Evolutionary conservation across 2,329 filamentous ascomycete species (phyloP).

Genomic region (Venturiaceae sp.): DNA sequence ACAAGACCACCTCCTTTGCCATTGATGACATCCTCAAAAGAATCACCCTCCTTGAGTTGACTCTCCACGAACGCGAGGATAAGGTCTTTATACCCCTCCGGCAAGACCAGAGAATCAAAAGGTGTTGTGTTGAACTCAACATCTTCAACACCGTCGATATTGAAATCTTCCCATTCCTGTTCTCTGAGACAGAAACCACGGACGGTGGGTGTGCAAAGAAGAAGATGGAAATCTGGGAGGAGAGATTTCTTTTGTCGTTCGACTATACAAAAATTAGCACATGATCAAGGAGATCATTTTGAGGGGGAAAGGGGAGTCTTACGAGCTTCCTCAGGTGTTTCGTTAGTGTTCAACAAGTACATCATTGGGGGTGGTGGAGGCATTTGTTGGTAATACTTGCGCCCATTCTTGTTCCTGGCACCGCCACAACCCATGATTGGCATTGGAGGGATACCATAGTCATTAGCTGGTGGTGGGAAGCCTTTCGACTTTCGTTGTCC

Average conservation of each 20-base stretch:
- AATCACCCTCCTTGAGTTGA: conserved; percentile 22
- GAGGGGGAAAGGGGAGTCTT: not conserved
- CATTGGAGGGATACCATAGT: not conserved
- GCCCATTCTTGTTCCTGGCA: not conserved
- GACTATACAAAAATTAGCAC: not conserved
- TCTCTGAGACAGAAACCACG: conserved; percentile 81
- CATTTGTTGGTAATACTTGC: not conserved
- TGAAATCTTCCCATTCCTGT: conserved; percentile 85
- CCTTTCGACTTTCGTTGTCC: not conserved
- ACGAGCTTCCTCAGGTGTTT: not conserved
- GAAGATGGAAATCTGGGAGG: conserved; percentile 40
- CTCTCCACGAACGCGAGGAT: conserved; percentile 64
- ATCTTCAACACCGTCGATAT: conserved; percentile 66
- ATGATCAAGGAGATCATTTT: conserved; percentile 13
- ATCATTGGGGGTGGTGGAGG: not conserved
- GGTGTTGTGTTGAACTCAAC: conserved; percentile 79
- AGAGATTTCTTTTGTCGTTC: not conserved
- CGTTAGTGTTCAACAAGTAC: not conserved
- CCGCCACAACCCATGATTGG: not conserved
- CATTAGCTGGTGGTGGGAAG: not conserved
- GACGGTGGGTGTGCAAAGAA: conserved; percentile 75
- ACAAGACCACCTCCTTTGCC: conserved; percentile 12
- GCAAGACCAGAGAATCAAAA: conserved; percentile 71
- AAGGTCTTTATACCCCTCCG: conserved; percentile 48
- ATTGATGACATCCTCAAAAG: conserved; percentile 8